These are phyloP conservation scores for Bromus sterilis DNA, from an alignment of 176 grass and related monocot genomes.

Conservation along the genomic window DNA sequence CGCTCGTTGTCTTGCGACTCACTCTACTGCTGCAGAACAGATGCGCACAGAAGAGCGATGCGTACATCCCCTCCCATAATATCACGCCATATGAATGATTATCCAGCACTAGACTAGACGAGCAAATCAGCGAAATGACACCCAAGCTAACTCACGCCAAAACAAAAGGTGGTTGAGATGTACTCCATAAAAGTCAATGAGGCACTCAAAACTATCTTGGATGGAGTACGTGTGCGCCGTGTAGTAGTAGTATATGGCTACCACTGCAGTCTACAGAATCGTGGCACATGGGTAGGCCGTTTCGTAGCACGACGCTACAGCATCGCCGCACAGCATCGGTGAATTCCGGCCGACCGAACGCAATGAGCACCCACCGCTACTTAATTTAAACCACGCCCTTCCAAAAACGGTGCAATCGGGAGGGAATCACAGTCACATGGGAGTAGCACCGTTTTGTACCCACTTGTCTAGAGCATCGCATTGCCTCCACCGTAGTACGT, in stretches of 20 bases:
- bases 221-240: too few relatives aligned
- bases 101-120: background rate
- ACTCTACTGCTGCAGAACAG: background rate
- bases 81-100: background rate
- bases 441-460: background rate
- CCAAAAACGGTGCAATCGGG: background rate
- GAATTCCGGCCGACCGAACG: background rate
- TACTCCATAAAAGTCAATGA: background rate
- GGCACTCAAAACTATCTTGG: background rate
- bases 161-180: background rate
- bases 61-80: background rate
- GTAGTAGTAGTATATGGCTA: too few relatives aligned
- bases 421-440: conserved; percentile 20
- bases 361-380: too few relatives aligned
- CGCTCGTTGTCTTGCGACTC: background rate
- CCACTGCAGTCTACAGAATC: background rate
- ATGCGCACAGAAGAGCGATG: background rate
- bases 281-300: conserved; percentile 8
- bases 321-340: background rate
- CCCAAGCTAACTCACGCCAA: background rate
- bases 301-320: background rate
- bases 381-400: background rate
- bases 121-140: background rate
- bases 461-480: background rate
- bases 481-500: background rate